Evolutionary conservation across 768 basidiomycete genomes (phyloP).

Genomic region (Plicaturopsis crispa): DNA sequence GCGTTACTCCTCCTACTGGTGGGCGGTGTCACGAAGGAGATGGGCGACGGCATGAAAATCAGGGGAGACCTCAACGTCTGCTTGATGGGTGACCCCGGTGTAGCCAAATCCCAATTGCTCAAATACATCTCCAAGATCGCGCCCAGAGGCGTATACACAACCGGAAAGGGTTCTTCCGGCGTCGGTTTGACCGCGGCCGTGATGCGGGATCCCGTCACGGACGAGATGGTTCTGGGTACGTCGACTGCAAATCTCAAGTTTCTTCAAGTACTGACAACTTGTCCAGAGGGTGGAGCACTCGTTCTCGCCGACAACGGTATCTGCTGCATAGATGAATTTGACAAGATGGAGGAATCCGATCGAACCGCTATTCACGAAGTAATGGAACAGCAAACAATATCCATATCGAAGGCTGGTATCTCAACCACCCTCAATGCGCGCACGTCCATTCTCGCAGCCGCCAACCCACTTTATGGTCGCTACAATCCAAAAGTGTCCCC

Average conservation of each 20-base stretch:
- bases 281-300: conserved; percentile 94
- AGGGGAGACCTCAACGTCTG: conserved; percentile 97
- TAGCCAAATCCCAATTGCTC: conserved; percentile 92
- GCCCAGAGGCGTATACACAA: conserved; percentile 95
- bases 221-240: conserved; percentile 97
- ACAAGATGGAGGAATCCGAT: conserved; percentile 99
- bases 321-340: conserved; percentile 99
- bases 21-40: conserved; percentile 91
- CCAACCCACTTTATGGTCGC: conserved; percentile 95
- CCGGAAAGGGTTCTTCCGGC: conserved; percentile 96
- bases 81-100: conserved; percentile 99
- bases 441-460: conserved; percentile 95
- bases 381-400: conserved; percentile 99
- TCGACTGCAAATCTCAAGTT: conserved; percentile 6
- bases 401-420: conserved; percentile 98
- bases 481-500: conserved; percentile 98
- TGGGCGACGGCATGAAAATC: conserved; percentile 98
- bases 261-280: conserved; percentile 4
- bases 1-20: conserved; percentile 87
- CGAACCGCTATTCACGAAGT: conserved; percentile 99
- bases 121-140: conserved; percentile 99
- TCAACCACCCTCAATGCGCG: conserved; percentile 97
- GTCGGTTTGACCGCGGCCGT: conserved; percentile 99
- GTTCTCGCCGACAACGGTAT: conserved; percentile 99
- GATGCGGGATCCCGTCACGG: conserved; percentile 98